Evolutionary conservation across 116 monocot species (phyloP), one percentile per base, ranked within the genome.

Genomic region (Zostera marina): DNA sequence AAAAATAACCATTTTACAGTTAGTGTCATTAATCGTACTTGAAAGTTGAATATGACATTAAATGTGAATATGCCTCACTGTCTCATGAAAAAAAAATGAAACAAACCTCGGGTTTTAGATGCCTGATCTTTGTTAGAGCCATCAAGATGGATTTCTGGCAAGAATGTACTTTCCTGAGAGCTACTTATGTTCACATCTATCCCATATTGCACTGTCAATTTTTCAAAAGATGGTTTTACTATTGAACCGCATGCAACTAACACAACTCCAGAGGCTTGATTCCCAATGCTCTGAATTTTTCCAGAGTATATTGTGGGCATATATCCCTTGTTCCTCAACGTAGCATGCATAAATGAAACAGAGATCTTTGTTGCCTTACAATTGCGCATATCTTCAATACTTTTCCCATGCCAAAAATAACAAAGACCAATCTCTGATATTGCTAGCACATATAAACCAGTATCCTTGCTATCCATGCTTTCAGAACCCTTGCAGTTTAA

Each of bases 221-320:
- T 89, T 63, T 85, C 74, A 73, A 96, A 96, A 51, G 68, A 76
- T 60, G 96, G 96, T 67, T 85, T 96, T 42, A 88, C 67, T 41
- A 82, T 55, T 6, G 82, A 79, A 44, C 88, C 85, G 73, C 72
- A 76, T 56, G 80, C 79, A 74, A 88, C 63, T 45, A 80, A 74
- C 11, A 80, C 68, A 53, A 54, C 54, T 32, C 57, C 73, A 70
- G 64, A 71, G 16, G 70, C 46, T 41, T 74, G 52, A 47, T 53
- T 62, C 24, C 54, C 51, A 61, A 73, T 60, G 42, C 60, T 67
- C 49, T 78, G 77, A 66, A 88, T 62, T 59, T 80, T 89, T 58
- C 85, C 89, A 63, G 80, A 82, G 74, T 75, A 78, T 70, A 96
- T 80, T 16, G 76, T 21, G 55, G 65, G 53, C 32, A 9, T 6